Base-by-base conservation (phyloP, 2,329 filamentous ascomycete species). In the Arachnomyces sp. region DNA sequence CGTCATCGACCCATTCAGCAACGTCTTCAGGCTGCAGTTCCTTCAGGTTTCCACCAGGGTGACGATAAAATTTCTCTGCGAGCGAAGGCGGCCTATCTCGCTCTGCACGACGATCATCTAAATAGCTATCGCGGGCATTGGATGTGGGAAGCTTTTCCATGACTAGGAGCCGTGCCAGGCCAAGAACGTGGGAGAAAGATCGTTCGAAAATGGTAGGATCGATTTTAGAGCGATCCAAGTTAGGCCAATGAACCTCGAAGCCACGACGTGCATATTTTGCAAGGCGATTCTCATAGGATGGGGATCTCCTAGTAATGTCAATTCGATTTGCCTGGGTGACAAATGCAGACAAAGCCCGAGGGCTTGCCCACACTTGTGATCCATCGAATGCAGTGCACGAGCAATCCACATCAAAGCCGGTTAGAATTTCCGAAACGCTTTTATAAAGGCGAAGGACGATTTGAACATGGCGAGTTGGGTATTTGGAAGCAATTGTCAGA, bases 191-290 rank as follows among this genome's bases (percentile, higher is more conserved):
- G 36, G 73, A 72, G 52, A 93, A 93, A 42, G 80, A 86, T 36
- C 87, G 72, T 61, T 94, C 87, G 46, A 85, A 93, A 36, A 94
- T 88, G 15, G 86, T 93, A 4, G 87, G 87, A 51, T 94, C 86
- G 39, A 94, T 68, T 8, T 77, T 75, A n/a, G 76, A 75, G 13
- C 86, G 77, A 46, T 92, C 82, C 11, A 93, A 69, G 7, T 78
- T 71, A 1, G 82, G 74, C 80, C 85, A 94, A 57, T 84, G 83
- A 0, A 90, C 77, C 60, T 94, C 87, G 48, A 94, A 94, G 12
- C 86, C 85, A 32, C 86, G 73, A 54, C 84, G 84, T 11, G 83
- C 84, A 59, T 94, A 90, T 59, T 93, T 93, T 12, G 84, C 86
- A 9, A 93, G 72, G 7, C 87, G 80, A 49, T 86, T 93, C 55